Percentiles rank a stretch among this genome's conserved stretches.
Evolutionary conservation across 306 rosid species (phyloP).

Genomic region (Nissolia schottii): DNA sequence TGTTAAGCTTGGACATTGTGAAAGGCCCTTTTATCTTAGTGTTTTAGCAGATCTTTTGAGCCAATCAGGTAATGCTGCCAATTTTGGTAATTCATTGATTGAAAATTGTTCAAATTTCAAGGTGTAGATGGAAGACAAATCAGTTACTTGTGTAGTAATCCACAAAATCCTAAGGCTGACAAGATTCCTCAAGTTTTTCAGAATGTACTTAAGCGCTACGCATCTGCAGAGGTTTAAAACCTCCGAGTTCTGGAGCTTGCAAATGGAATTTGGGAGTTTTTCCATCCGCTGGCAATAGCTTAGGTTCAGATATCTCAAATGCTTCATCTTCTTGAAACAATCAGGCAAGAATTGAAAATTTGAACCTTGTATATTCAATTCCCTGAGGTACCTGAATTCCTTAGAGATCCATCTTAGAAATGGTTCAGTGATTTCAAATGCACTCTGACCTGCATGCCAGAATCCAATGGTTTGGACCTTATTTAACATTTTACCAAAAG

Average conservation of each 20-base stretch:
- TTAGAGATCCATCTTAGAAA: conserved; percentile 21
- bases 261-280: conserved; percentile 27
- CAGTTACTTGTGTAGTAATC: conserved; percentile 7
- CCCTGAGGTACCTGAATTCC: conserved; percentile 27
- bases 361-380: conserved; percentile 22
- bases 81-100: conserved; percentile 10
- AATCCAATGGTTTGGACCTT: conserved; percentile 21
- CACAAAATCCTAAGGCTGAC: conserved; percentile 24
- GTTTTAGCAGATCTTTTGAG: conserved; percentile 3
- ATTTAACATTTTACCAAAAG: background rate
- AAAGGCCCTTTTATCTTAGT: conserved; percentile 11
- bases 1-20: conserved; percentile 7
- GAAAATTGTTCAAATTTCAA: conserved; percentile 23
- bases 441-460: conserved; percentile 19
- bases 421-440: background rate
- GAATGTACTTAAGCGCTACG: conserved; percentile 12
- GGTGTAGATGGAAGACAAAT: conserved; percentile 18
- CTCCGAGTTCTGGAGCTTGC: conserved; percentile 21
- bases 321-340: conserved; percentile 26
- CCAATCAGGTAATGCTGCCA: conserved; percentile 16
- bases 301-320: conserved; percentile 27
- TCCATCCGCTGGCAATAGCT: conserved; percentile 24
- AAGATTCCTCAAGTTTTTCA: conserved; percentile 4
- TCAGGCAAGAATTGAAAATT: conserved; percentile 19
- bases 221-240: conserved; percentile 12